Evolutionary conservation across 129 eudicot genomes (phyloP).

Genomic region (Erigeron canadensis): DNA sequence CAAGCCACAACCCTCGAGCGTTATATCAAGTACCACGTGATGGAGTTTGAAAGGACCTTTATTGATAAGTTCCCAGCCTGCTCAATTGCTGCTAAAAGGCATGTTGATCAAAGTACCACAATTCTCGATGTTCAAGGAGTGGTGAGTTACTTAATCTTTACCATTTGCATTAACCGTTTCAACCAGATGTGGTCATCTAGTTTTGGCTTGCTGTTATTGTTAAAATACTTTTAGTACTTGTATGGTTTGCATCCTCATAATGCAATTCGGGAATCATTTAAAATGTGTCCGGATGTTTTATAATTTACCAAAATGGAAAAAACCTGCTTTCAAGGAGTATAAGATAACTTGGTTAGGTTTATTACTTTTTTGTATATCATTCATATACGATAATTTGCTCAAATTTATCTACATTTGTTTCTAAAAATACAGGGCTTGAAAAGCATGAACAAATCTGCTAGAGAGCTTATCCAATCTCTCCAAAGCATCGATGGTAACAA

Average conservation of each 20-base stretch:
- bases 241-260: too few species aligned
- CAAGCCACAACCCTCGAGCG: constrained; percentile 95
- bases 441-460: constrained; percentile 85
- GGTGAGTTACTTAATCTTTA: constrained; percentile 49
- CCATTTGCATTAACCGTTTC: not conserved
- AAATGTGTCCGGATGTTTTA: too few species aligned
- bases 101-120: constrained; percentile 94
- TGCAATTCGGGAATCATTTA: too few species aligned
- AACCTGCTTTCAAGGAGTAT: too few species aligned
- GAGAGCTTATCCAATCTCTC: constrained; percentile 83
- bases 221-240: too few species aligned
- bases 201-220: too few species aligned
- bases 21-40: constrained; percentile 81
- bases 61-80: constrained; percentile 92
- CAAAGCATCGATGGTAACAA: constrained; percentile 90
- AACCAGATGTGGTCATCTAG: too few species aligned
- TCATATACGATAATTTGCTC: constrained; percentile 7
- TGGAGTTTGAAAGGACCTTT: constrained; percentile 93
- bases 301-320: too few species aligned
- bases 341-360: not conserved
- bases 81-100: constrained; percentile 82
- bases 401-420: constrained; percentile 3
- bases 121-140: constrained; percentile 97
- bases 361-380: constrained; percentile 3
- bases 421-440: constrained; percentile 75